Conservation (phyloP, 2,329 filamentous ascomycete genomes). For the Ophiocordyceps camponoti-floridani region DNA sequence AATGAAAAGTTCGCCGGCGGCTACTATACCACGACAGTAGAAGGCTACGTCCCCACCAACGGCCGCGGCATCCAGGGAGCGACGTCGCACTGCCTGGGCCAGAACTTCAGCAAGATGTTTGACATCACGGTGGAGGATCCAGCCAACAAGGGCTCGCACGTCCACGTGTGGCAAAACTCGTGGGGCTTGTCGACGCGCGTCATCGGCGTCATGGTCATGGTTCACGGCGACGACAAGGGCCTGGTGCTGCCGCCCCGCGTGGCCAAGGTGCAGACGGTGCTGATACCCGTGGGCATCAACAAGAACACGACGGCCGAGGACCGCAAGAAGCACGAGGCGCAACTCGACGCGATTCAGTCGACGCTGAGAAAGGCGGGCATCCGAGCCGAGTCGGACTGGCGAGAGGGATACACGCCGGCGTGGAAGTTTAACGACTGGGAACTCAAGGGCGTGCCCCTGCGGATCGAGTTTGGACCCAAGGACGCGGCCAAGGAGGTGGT, state of each 20-base stretch:
- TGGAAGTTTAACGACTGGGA: slow-evolving; percentile 99
- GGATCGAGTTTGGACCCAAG: slow-evolving; percentile 90
- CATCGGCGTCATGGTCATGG: slow-evolving; percentile 98
- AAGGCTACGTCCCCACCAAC: slow-evolving; percentile 91
- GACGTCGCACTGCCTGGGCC: slow-evolving; percentile 84
- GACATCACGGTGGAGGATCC: slow-evolving; percentile 95
- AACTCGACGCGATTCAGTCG: slow-evolving; percentile 53
- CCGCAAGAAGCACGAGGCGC: slow-evolving; percentile 54
- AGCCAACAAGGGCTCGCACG: slow-evolving; percentile 55
- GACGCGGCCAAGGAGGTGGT: slow-evolving; percentile 76
- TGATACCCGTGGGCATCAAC: slow-evolving; percentile 85
- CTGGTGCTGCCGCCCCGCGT: slow-evolving; percentile 85
- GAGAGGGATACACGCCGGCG: slow-evolving; percentile 83
- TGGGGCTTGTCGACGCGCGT: slow-evolving; percentile 96
- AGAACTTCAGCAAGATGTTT: slow-evolving; percentile 99
- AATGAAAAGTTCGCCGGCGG: slow-evolving; percentile 97
- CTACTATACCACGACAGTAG: slow-evolving; percentile 90
- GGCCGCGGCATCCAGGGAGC: slow-evolving; percentile 93
- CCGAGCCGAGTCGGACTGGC: slow-evolving; percentile 63
- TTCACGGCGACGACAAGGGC: slow-evolving; percentile 90
- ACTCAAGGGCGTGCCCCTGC: slow-evolving; percentile 82
- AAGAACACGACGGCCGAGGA: slow-evolving; percentile 74
- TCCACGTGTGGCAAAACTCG: slow-evolving; percentile 95
- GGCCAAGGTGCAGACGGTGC: slow-evolving; percentile 66
- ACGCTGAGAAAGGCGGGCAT: slow-evolving; percentile 57